Conservation (phyloP, 805 yeast species). For the Spencermartinsiella europaea region DNA sequence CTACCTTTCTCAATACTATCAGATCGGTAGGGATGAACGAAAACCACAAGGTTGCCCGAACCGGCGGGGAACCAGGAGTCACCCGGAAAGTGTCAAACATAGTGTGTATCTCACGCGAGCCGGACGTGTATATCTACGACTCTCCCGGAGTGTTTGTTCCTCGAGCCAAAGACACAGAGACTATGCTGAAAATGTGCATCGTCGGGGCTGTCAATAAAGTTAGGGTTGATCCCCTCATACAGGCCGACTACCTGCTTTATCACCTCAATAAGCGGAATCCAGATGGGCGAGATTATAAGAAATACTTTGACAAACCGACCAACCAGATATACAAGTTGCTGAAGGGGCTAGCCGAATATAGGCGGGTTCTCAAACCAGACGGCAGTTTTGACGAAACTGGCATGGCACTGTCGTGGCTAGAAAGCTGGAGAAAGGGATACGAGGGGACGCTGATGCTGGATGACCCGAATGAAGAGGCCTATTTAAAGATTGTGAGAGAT, state of each 20-base stretch:
- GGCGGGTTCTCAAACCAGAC: neutral
- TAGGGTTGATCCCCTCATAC: slow-evolving; percentile 75
- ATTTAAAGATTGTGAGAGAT: slow-evolving; percentile 8
- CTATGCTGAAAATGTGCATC: slow-evolving; percentile 69
- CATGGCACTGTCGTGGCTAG: slow-evolving; percentile 59
- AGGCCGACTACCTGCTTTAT: slow-evolving; percentile 79
- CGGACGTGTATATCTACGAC: slow-evolving; percentile 70
- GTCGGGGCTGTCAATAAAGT: slow-evolving; percentile 69
- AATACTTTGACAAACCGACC: slow-evolving; percentile 56
- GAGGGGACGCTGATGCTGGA: slow-evolving; percentile 20
- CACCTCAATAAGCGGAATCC: slow-evolving; percentile 48
- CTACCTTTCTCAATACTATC: slow-evolving; percentile 74
- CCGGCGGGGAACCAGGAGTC: slow-evolving; percentile 89
- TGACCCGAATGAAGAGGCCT: slow-evolving; percentile 13
- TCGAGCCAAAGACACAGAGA: slow-evolving; percentile 52
- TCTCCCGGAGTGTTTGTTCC: slow-evolving; percentile 94
- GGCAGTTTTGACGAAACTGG: slow-evolving; percentile 40
- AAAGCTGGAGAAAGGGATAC: slow-evolving; percentile 55
- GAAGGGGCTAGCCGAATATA: neutral
- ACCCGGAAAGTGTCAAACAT: slow-evolving; percentile 74
- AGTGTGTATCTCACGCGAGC: slow-evolving; percentile 55
- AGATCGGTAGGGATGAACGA: slow-evolving; percentile 41
- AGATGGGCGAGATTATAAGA: slow-evolving; percentile 35
- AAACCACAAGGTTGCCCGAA: slow-evolving; percentile 62
- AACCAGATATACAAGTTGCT: slow-evolving; percentile 60